phyloP scores from a whole-genome alignment of 805 yeast species.

The Cyberlindnera nakhonratchasimensis region DNA sequence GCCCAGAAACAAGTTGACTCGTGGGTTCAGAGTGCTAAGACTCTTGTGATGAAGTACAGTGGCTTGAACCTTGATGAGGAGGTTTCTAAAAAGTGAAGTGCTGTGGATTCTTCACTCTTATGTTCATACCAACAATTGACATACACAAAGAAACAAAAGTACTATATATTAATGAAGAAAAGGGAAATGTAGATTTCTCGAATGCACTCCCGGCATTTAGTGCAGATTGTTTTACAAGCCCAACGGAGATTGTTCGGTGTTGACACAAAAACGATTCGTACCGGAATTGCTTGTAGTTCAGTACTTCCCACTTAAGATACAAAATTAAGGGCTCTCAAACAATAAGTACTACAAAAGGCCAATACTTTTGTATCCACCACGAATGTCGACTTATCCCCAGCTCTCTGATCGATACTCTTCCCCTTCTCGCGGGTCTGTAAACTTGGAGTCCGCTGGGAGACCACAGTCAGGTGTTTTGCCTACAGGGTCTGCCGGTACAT shows the following conservation, averaged over 20 bases:
- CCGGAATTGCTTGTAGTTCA: too few species aligned
- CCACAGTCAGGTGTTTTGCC: slow-evolving; percentile 3
- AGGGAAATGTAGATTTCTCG: too few species aligned
- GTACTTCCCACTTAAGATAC: too few species aligned
- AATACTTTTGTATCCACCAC: too few species aligned
- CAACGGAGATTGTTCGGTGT: not conserved
- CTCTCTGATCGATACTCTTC: not conserved
- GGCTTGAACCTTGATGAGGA: slow-evolving; percentile 67
- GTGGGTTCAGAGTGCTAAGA: slow-evolving; percentile 9
- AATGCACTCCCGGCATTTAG: too few species aligned
- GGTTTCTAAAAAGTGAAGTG: slow-evolving; percentile 44
- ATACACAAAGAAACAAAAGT: too few species aligned
- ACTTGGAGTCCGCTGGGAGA: slow-evolving; percentile 7
- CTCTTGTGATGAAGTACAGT: slow-evolving; percentile 39
- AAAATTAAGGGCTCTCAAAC: too few species aligned
- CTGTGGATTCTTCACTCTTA: not conserved
- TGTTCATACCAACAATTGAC: too few species aligned
- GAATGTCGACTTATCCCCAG: not conserved
- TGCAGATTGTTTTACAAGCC: too few species aligned
- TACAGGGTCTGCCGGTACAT: slow-evolving; percentile 6
- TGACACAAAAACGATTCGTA: not conserved
- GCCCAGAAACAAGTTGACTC: slow-evolving; percentile 32
- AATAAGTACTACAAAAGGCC: not conserved
- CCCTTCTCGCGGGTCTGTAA: slow-evolving; percentile 7
- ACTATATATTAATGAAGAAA: too few species aligned